Conservation (phyloP, 805 yeast species). For the Candida glaebosa region DNA sequence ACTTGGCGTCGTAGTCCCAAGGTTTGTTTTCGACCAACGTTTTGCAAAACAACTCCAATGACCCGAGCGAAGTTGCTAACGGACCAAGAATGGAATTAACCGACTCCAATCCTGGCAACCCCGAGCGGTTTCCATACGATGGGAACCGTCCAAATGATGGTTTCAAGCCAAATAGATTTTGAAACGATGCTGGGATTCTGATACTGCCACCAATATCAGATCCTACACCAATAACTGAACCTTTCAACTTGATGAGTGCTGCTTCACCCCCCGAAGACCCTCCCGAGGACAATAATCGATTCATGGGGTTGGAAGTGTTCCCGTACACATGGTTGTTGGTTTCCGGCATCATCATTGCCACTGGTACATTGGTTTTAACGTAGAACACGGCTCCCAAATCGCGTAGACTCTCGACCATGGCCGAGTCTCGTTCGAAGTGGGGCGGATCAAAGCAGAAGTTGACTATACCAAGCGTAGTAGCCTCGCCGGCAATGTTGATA, state of each 20-base stretch:
- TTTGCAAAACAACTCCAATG: conserved; percentile 37
- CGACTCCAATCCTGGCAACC: conserved; percentile 30
- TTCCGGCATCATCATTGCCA: conserved; percentile 49
- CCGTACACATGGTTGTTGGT: conserved; percentile 45
- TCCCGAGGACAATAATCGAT: conserved; percentile 42
- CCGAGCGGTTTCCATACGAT: conserved; percentile 21
- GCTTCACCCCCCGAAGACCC: conserved; percentile 58
- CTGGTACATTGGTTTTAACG: conserved; percentile 53
- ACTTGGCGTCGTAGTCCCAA: conserved; percentile 49
- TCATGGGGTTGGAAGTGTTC: conserved; percentile 44
- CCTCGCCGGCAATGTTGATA: conserved; percentile 44
- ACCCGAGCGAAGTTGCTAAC: conserved; percentile 33
- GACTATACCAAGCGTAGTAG: conserved; percentile 49
- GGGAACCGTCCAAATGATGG: conserved; percentile 47
- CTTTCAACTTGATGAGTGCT: conserved; percentile 41
- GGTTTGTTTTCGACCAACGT: conserved; percentile 37
- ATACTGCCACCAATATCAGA: conserved; percentile 54
- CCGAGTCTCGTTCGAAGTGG: conserved; percentile 27
- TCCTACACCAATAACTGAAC: conserved; percentile 53
- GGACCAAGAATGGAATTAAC: conserved; percentile 49
- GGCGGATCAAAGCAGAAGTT: conserved; percentile 38
- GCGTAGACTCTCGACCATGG: conserved; percentile 37
- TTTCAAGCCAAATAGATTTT: conserved; percentile 39
- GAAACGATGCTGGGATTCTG: conserved; percentile 45
- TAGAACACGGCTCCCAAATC: conserved; percentile 52